Evolutionary conservation across 805 yeast species (phyloP).

Genomic region (Metschnikowia bowlesiae): DNA sequence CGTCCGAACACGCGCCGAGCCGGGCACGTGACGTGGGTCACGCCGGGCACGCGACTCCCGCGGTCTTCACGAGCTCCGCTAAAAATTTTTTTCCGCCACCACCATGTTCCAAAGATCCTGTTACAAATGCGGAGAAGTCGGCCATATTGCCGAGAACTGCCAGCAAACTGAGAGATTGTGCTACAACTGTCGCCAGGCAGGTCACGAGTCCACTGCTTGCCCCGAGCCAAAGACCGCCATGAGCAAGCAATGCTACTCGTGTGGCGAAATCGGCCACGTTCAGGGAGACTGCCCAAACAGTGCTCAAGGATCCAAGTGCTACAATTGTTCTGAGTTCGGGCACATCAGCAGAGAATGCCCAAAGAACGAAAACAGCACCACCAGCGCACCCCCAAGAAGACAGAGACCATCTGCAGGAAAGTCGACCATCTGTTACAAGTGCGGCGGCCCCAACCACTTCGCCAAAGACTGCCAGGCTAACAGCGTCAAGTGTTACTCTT

Average conservation of each 20-base stretch:
- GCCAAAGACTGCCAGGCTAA: conserved; percentile 85
- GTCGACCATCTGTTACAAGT: conserved; percentile 73
- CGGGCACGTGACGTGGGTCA: neutral
- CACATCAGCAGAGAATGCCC: conserved; percentile 79
- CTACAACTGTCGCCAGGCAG: conserved; percentile 88
- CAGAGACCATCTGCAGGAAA: conserved; percentile 18
- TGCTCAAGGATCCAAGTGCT: conserved; percentile 69
- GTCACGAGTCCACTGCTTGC: conserved; percentile 86
- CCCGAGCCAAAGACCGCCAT: conserved; percentile 82
- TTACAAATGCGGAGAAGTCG: conserved; percentile 88
- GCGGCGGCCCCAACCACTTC: conserved; percentile 91
- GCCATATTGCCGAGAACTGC: conserved; percentile 88
- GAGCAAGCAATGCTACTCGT: conserved; percentile 87
- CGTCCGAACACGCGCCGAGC: no score
- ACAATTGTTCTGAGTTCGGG: conserved; percentile 72
- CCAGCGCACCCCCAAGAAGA: conserved; percentile 19
- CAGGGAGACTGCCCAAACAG: conserved; percentile 76
- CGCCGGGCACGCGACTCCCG: neutral
- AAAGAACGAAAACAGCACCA: conserved; percentile 30
- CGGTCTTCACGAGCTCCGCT: neutral
- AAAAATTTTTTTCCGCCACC: conserved; percentile 9
- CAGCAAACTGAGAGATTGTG: conserved; percentile 79
- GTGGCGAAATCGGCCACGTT: conserved; percentile 88
- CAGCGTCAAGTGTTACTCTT: conserved; percentile 77
- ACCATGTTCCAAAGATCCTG: conserved; percentile 64